A percentile compares a stretch with the other conserved stretches of the same genome.
Evolutionary conservation across 768 basidiomycete genomes (phyloP).

Genomic region (Amanita exitialis): DNA sequence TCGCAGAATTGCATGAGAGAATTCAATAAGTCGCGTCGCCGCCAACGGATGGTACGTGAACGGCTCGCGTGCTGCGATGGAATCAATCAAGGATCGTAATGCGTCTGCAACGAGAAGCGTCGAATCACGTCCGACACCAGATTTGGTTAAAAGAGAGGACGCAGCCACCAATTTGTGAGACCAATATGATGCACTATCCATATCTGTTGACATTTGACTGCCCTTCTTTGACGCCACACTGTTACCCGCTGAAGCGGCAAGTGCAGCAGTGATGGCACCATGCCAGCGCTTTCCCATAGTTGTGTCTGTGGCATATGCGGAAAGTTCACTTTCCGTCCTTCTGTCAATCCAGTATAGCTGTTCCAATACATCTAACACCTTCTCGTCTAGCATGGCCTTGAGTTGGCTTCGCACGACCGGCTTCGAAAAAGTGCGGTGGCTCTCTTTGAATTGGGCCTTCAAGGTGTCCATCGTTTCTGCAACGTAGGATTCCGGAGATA

Average conservation of each 20-base stretch:
- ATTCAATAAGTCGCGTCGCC: slow-evolving; percentile 82
- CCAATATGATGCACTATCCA: slow-evolving; percentile 85
- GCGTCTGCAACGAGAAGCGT: slow-evolving; percentile 94
- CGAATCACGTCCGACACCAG: slow-evolving; percentile 89
- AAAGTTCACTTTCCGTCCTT: slow-evolving; percentile 29
- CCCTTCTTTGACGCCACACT: background rate
- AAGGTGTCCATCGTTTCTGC: slow-evolving; percentile 94
- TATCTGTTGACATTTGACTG: slow-evolving; percentile 42
- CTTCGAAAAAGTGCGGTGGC: slow-evolving; percentile 77
- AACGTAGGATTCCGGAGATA: slow-evolving; percentile 93
- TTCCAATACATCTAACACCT: slow-evolving; percentile 95
- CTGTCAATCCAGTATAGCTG: slow-evolving; percentile 96
- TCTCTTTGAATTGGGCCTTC: slow-evolving; percentile 83
- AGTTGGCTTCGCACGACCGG: slow-evolving; percentile 83
- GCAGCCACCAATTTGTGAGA: slow-evolving; percentile 94
- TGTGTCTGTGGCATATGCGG: slow-evolving; percentile 3
- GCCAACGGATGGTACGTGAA: slow-evolving; percentile 87
- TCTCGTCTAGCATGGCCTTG: slow-evolving; percentile 90
- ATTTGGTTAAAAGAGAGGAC: slow-evolving; percentile 87
- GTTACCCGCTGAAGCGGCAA: background rate
- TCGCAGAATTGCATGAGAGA: slow-evolving; percentile 86
- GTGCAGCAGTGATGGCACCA: background rate
- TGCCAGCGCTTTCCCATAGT: slow-evolving; percentile 3
- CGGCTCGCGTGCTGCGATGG: slow-evolving; percentile 81
- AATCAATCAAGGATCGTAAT: slow-evolving; percentile 79